Conservation (phyloP, 805 yeast genomes). For the Lipomyces japonicus region DNA sequence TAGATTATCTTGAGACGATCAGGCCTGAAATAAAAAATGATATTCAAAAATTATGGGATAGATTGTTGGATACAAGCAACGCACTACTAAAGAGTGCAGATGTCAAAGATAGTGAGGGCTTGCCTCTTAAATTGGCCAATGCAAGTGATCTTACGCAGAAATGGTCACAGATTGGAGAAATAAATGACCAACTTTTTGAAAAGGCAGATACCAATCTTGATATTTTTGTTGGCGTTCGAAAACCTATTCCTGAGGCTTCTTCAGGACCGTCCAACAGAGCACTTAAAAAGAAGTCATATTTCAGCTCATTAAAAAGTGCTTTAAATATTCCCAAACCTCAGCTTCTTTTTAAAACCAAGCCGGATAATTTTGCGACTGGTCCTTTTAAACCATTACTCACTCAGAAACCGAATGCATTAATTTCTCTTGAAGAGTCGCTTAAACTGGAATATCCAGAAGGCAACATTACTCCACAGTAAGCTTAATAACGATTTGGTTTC, state of each 20-base stretch:
- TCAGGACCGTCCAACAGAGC: not conserved
- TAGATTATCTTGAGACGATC: conserved; percentile 65
- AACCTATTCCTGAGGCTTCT: not conserved
- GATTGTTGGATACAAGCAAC: conserved; percentile 48
- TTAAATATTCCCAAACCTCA: conserved; percentile 68
- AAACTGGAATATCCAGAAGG: conserved; percentile 36
- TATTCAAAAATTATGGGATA: conserved; percentile 43
- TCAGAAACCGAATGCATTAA: conserved; percentile 66
- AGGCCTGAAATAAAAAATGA: conserved; percentile 47
- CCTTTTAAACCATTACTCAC: conserved; percentile 78
- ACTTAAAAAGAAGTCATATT: conserved; percentile 23
- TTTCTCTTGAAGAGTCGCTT: conserved; percentile 52
- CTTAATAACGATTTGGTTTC: not conserved
- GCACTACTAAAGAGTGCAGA: conserved; percentile 37
- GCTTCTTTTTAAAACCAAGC: conserved; percentile 48
- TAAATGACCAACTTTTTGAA: conserved; percentile 70
- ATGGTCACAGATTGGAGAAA: conserved; percentile 62
- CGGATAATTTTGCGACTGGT: conserved; percentile 62
- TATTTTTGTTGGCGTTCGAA: conserved; percentile 3
- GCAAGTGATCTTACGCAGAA: conserved; percentile 35
- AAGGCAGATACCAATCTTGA: conserved; percentile 42
- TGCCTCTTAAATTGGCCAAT: conserved; percentile 30
- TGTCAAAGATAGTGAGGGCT: conserved; percentile 13
- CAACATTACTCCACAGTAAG: conserved; percentile 10
- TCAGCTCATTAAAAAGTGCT: conserved; percentile 24